phyloP scores from a whole-genome alignment of 345 rosid genomes.

The Aquilaria yunnanensis region DNA sequence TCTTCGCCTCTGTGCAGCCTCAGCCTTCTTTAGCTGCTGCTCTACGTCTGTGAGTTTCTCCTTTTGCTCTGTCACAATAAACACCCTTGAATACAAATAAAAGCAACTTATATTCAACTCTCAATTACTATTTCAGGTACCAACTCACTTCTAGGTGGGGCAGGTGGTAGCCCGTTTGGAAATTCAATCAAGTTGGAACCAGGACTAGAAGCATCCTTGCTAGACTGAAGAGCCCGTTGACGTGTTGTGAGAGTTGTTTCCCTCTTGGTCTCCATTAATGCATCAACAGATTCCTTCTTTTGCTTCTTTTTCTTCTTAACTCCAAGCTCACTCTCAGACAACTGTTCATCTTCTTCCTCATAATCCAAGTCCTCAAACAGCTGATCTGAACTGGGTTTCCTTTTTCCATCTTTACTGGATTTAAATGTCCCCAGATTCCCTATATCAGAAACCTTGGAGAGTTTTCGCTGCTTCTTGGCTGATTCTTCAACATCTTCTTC shows the following conservation, averaged over 20 bases:
- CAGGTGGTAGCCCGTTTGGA: conserved; percentile 91
- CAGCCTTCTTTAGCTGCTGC: conserved; percentile 82
- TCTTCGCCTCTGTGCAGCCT: conserved; percentile 91
- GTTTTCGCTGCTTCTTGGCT: conserved; percentile 48
- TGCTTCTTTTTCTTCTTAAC: conserved; percentile 41
- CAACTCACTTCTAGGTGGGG: conserved; percentile 83
- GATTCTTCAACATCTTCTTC: conserved; percentile 56
- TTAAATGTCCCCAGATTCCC: conserved; percentile 32
- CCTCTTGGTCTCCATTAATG: conserved; percentile 47
- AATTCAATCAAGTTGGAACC: conserved; percentile 57
- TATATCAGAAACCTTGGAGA: conserved; percentile 51
- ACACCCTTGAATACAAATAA: conserved; percentile 1
- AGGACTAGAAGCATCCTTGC: conserved; percentile 44
- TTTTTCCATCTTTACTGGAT: conserved; percentile 47
- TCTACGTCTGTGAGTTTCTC: conserved; percentile 80
- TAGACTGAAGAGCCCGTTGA: conserved; percentile 86
- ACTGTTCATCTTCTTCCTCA: conserved; percentile 48
- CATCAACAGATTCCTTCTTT: conserved; percentile 54
- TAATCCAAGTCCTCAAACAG: conserved; percentile 43
- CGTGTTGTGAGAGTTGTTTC: conserved; percentile 78
- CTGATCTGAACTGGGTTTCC: conserved; percentile 38
- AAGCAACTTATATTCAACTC: conserved; percentile 8
- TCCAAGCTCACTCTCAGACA: conserved; percentile 46
- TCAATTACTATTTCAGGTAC: not conserved
- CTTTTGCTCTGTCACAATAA: conserved; percentile 54